phyloP scores from a whole-genome alignment of 495 filamentous ascomycete genomes.

The Pseudotulostoma volvatum region DNA sequence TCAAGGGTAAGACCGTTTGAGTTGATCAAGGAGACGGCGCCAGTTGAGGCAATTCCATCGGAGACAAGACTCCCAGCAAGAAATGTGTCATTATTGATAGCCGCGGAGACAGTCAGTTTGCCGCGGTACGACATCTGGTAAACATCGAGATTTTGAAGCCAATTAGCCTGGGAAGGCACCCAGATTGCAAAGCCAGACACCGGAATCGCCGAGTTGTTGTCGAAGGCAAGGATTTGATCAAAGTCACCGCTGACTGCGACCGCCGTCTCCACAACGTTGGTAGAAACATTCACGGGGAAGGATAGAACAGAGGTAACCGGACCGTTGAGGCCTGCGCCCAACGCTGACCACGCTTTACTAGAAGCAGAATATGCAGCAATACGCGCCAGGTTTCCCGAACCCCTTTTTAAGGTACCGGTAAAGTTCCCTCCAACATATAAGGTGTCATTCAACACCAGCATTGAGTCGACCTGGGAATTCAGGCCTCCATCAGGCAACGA shows the following conservation, averaged over 20 bases:
- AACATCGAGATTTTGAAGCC: constrained; percentile 66
- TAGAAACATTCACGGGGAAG: constrained; percentile 65
- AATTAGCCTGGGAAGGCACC: constrained; percentile 80
- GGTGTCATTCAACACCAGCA: constrained; percentile 43
- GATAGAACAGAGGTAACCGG: constrained; percentile 55
- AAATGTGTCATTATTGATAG: constrained; percentile 44
- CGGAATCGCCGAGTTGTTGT: constrained; percentile 37
- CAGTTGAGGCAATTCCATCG: constrained; percentile 47
- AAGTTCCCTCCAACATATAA: constrained; percentile 83
- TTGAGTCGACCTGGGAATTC: constrained; percentile 58
- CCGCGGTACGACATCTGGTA: constrained; percentile 51
- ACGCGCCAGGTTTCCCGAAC: constrained; percentile 44
- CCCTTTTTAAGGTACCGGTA: constrained; percentile 49
- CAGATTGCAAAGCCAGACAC: constrained; percentile 74
- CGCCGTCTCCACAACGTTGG: constrained; percentile 49
- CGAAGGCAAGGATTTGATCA: constrained; percentile 48
- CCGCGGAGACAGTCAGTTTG: constrained; percentile 47
- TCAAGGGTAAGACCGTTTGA: constrained; percentile 30
- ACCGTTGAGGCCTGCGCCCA: constrained; percentile 81
- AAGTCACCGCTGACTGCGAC: constrained; percentile 75
- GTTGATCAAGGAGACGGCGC: constrained; percentile 45
- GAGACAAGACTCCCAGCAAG: constrained; percentile 68
- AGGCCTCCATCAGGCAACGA: constrained; percentile 55
- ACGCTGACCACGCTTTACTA: constrained; percentile 52
- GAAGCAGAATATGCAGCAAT: constrained; percentile 59